Percentiles rank a stretch among this genome's conserved stretches.
These are phyloP conservation scores for Suillus luteus DNA, from an alignment of 768 basidiomycete genomes.

Conservation along the genomic window DNA sequence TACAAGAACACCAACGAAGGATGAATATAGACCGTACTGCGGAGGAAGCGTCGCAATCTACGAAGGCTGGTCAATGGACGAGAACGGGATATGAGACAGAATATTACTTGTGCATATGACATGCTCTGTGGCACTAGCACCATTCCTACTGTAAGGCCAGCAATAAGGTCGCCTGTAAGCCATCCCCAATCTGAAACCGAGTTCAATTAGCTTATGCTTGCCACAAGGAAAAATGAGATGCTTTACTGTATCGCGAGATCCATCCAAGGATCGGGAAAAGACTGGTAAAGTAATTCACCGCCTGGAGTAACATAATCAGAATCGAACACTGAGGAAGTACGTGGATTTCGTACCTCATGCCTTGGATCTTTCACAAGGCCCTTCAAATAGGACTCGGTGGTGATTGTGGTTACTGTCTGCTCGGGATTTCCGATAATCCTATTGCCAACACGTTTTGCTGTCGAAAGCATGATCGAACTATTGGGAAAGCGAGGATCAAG, in stretches of 20 bases:
- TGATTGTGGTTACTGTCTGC: constrained; percentile 56
- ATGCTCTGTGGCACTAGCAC: constrained; percentile 94
- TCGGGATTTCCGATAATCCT: constrained; percentile 63
- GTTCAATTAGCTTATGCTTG: background rate
- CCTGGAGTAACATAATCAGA: constrained; percentile 37
- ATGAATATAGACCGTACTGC: constrained; percentile 93
- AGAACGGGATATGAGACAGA: background rate
- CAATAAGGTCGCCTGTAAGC: constrained; percentile 85
- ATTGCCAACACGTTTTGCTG: constrained; percentile 55
- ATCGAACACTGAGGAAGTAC: constrained; percentile 5
- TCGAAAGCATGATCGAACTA: constrained; percentile 35
- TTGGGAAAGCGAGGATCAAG: background rate
- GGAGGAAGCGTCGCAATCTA: constrained; percentile 83
- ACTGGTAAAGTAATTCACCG: constrained; percentile 60
- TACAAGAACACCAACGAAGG: constrained; percentile 82
- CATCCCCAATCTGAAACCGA: constrained; percentile 62
- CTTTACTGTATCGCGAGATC: constrained; percentile 85
- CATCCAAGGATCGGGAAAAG: constrained; percentile 87
- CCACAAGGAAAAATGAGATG: background rate
- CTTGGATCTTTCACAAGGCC: constrained; percentile 47
- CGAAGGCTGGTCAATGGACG: background rate
- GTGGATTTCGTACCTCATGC: constrained; percentile 40
- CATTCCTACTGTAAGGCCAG: constrained; percentile 91
- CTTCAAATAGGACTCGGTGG: constrained; percentile 56
- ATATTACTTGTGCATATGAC: constrained; percentile 76